Evolutionary conservation across 1,284 basidiomycete genomes (phyloP).

Genomic region (Cystobasidium sp.): DNA sequence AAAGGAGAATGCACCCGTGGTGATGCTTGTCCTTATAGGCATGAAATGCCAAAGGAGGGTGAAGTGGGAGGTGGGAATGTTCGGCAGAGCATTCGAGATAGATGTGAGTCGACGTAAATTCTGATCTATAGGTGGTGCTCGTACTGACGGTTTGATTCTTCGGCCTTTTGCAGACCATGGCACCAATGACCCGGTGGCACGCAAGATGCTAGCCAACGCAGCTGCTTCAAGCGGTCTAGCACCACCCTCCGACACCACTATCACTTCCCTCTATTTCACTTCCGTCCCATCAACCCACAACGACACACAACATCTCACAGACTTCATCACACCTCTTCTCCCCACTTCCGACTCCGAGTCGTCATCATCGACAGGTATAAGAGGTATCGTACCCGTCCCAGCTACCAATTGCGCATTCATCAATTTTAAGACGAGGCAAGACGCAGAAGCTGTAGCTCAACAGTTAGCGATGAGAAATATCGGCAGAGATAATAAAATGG

Average conservation of each 20-base stretch:
- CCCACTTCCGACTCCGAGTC: slow-evolving; percentile 7
- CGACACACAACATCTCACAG: slow-evolving; percentile 21
- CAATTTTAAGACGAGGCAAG: slow-evolving; percentile 80
- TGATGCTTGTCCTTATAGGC: slow-evolving; percentile 88
- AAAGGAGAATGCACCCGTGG: slow-evolving; percentile 95
- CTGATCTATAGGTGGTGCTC: background rate
- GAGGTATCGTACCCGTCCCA: slow-evolving; percentile 81
- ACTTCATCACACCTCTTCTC: slow-evolving; percentile 36
- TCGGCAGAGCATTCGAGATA: slow-evolving; percentile 90
- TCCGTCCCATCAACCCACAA: slow-evolving; percentile 67
- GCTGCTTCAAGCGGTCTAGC: slow-evolving; percentile 79
- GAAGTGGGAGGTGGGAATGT: slow-evolving; percentile 66
- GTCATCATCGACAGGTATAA: slow-evolving; percentile 63
- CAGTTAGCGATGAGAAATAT: slow-evolving; percentile 39
- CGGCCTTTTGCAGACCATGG: slow-evolving; percentile 67
- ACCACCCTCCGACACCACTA: slow-evolving; percentile 81
- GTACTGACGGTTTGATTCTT: background rate
- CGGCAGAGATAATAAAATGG: slow-evolving; percentile 17
- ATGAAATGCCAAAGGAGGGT: slow-evolving; percentile 78
- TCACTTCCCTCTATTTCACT: slow-evolving; percentile 89
- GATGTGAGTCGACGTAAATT: slow-evolving; percentile 60
- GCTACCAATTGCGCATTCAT: slow-evolving; percentile 93
- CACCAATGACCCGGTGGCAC: slow-evolving; percentile 84
- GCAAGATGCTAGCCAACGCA: slow-evolving; percentile 76
- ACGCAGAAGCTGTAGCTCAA: slow-evolving; percentile 81